A percentile compares a stretch with the other conserved stretches of the same genome.
These are phyloP conservation scores for Xerocomellus chrysenteron DNA, from an alignment of 768 basidiomycete species.

Conservation along the genomic window DNA sequence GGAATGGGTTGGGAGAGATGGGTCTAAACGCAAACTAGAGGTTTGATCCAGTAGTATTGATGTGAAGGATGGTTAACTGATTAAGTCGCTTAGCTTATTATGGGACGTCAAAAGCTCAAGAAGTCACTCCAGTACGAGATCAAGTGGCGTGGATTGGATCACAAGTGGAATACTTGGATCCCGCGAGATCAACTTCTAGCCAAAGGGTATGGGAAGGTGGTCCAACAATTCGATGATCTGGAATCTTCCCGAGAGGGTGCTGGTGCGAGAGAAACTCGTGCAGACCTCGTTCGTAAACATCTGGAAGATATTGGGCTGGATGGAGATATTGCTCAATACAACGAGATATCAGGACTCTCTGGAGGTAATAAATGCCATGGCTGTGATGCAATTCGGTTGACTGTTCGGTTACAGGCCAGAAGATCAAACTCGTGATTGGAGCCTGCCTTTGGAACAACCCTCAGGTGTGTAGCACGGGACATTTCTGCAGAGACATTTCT, in stretches of 20 bases:
- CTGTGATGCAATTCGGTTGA: conserved; percentile 13
- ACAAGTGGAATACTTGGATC: conserved; percentile 89
- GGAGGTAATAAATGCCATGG: conserved; percentile 57
- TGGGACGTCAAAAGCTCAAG: conserved; percentile 97
- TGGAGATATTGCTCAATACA: conserved; percentile 97
- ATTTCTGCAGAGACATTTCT: not conserved
- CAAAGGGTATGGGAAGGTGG: conserved; percentile 86
- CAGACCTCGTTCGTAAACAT: conserved; percentile 82
- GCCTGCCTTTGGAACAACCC: conserved; percentile 97
- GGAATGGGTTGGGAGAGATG: conserved; percentile 90
- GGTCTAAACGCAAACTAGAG: conserved; percentile 89
- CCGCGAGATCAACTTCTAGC: conserved; percentile 80
- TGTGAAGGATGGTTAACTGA: conserved; percentile 18
- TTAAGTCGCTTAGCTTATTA: conserved; percentile 54
- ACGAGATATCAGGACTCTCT: conserved; percentile 91
- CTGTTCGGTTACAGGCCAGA: conserved; percentile 62
- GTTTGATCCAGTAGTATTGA: conserved; percentile 38
- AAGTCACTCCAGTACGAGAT: conserved; percentile 93
- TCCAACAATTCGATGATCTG: conserved; percentile 94
- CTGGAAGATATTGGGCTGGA: conserved; percentile 95
- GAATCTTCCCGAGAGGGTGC: conserved; percentile 96
- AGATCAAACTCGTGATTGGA: conserved; percentile 94
- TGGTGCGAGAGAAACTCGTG: conserved; percentile 82
- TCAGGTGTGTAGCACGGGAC: conserved; percentile 50
- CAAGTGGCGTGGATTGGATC: conserved; percentile 82